Conservation (phyloP, 2,329 filamentous ascomycete species). For the Ophiosphaerella narmari region DNA sequence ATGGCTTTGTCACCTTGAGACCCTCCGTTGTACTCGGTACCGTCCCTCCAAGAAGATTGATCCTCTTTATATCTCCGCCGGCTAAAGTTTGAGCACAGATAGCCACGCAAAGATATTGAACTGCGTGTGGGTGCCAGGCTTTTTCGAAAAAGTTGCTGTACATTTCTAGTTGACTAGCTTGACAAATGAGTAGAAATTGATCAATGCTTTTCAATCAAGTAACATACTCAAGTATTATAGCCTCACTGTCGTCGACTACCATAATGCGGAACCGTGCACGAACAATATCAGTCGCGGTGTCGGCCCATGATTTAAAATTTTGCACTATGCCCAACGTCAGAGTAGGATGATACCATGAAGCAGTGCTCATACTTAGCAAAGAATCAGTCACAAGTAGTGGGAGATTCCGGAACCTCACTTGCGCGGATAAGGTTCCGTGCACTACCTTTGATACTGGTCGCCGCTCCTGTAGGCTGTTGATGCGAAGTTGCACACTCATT, state of each 20-base stretch:
- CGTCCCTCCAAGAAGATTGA: conserved; percentile 26
- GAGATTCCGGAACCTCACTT: conserved; percentile 22
- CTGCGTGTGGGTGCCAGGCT: conserved; percentile 34
- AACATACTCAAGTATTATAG: conserved; percentile 24
- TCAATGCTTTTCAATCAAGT: conserved; percentile 28
- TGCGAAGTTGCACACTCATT: conserved; percentile 15
- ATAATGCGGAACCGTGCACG: conserved; percentile 38
- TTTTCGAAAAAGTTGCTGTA: conserved; percentile 40
- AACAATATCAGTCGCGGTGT: conserved; percentile 30
- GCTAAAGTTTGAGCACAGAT: conserved; percentile 33
- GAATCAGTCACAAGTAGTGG: conserved; percentile 16
- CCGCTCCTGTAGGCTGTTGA: conserved; percentile 2
- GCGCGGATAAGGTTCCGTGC: conserved; percentile 10
- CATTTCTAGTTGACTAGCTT: conserved; percentile 30
- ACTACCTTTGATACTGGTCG: conserved; percentile 9
- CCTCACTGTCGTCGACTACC: conserved; percentile 36
- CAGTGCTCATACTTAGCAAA: conserved; percentile 22
- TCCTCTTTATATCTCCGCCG: conserved; percentile 30
- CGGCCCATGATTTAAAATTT: conserved; percentile 25
- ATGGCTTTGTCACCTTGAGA: conserved; percentile 30
- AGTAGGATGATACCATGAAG: conserved; percentile 1
- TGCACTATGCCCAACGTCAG: conserved; percentile 13
- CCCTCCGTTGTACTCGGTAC: conserved; percentile 33
- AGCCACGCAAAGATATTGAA: conserved; percentile 33
- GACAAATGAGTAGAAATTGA: conserved; percentile 27